Percentiles rank a stretch among this genome's conserved stretches.
Evolutionary conservation across 2,329 filamentous ascomycete genomes (phyloP).

Genomic region (Colletotrichum sp.): DNA sequence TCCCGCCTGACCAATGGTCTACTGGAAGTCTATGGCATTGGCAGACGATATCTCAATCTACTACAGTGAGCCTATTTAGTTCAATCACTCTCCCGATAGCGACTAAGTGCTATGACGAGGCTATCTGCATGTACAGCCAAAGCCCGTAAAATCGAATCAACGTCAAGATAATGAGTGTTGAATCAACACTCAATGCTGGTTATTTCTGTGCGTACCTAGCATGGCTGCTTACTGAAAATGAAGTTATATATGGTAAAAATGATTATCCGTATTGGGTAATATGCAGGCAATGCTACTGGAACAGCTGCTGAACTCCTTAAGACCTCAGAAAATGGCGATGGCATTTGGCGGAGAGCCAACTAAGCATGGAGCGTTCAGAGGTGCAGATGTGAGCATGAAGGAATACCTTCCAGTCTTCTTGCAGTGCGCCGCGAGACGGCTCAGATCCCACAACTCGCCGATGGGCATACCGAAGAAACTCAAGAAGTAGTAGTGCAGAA

Average conservation of each 20-base stretch:
- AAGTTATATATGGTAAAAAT: background rate
- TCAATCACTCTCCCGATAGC: background rate
- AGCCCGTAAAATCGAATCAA: background rate
- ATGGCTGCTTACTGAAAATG: background rate
- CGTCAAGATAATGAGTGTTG: background rate
- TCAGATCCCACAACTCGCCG: constrained; percentile 62
- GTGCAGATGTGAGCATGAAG: constrained; percentile 66
- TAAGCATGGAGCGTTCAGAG: constrained; percentile 61
- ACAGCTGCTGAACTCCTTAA: background rate
- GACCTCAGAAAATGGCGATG: constrained; percentile 46
- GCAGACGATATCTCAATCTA: background rate
- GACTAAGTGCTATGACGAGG: rapidly evolving
- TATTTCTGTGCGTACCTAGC: background rate
- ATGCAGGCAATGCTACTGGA: rapidly evolving
- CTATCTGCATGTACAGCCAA: background rate
- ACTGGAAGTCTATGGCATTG: background rate
- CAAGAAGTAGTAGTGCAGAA: constrained; percentile 54
- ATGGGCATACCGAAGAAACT: constrained; percentile 58
- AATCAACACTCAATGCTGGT: background rate
- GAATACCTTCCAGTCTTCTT: constrained; percentile 57
- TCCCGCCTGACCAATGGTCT: rapidly evolving
- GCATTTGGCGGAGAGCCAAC: constrained; percentile 54
- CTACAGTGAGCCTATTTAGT: background rate
- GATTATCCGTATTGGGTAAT: background rate
- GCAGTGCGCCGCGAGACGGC: constrained; percentile 57